Evolutionary conservation across 2,329 filamentous ascomycete genomes (phyloP), one percentile per base, ranked within the genome.

Genomic region (Trichoderma atroviride): DNA sequence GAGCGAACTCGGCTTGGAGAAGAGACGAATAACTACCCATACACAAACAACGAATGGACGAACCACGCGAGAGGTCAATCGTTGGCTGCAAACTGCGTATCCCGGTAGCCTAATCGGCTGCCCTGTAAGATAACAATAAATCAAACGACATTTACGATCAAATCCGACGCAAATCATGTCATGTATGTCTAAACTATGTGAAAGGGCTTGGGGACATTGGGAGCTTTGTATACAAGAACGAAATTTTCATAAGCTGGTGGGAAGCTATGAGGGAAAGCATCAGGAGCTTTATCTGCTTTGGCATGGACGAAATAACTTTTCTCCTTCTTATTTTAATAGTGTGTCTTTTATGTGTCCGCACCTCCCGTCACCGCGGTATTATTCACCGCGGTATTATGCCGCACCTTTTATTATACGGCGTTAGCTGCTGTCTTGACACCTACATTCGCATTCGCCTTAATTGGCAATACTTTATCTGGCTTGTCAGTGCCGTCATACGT

Each of bases 1-100:
- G 76, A 77, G 79, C 79, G 52, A 78, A 79, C 64, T 76, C 78
- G n/a, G 78, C 76, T 27, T 81, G 80, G 80, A 79, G 71, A 76
- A 76, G 71, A 63, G 52, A 40, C 63, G 40, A 71, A 52, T 71
- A 52, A 52, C 63, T 53, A 35, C 33, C 11, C 31, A 56, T n/a
- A 50, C 24, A 13, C 3, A 11, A 4, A 67, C 14, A 13, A 52
- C 40, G 63, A 67, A 52, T 52, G 50, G 56, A 69, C 53, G 29
- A 61, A 53, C 53, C 61, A 71, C 71, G 61, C 40, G 62, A 40
- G 57, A 24, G 31, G 31, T 29, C 59, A n/a, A 14, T 14, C 19
- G 24, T 24, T 55, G 47, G 31, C 19, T 52, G 27, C 64, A 37
- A 22, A 37, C 50, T 57, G 58, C 60, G 55, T 69, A 55, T 43